Base-by-base conservation (phyloP, 208 protist genomes). In the Trypanosoma congolense region DNA sequence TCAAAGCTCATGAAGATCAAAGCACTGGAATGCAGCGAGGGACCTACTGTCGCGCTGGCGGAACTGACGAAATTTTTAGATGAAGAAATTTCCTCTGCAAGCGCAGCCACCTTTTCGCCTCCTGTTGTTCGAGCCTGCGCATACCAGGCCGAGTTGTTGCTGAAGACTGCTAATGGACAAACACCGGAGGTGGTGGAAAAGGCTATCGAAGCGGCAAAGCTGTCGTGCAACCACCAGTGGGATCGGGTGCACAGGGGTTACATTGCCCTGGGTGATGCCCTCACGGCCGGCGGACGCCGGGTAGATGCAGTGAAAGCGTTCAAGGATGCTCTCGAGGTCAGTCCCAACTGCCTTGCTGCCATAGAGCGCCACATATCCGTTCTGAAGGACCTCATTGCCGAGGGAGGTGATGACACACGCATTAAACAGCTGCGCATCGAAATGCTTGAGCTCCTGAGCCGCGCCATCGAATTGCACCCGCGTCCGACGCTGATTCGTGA, bases 1-100 rank as follows among this genome's bases (percentile, higher is more conserved):
- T 65, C 80, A 3, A 73, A 83, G 50, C 63, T 95, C 51, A 95
- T 95, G 88, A 56, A 65, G 25, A 68, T 83, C 18, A 87, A 88
- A 57, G 54, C 76, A 33, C 60, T 58, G 28, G 82, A 92, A 59
- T 70, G 83, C 18, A 49, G 38, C 10, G 48, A 75, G 18, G 87
- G 85, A 18, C 55, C 82, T 2, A 42, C 64, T n/a, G 77, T 61
- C 9, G 88, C 85, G 35, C 55, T 83, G 26, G 56, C 70, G 53
- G 65, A 77, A 48, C 50, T 95, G 45, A 56, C 84, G 53, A 65
- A 66, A 1, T 75, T 77, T 56, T 55, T 91, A 12, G 30, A 56
- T 2, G 59, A 73, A 29, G 55, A 77, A 70, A 65, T 14, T 60
- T 61, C 38, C 54, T 71, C 38, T 52, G 47, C n/a, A 43, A 21